Percentiles rank a stretch among this genome's conserved stretches.
phyloP scores from a whole-genome alignment of 495 filamentous ascomycete genomes.

The Letharia columbiana region DNA sequence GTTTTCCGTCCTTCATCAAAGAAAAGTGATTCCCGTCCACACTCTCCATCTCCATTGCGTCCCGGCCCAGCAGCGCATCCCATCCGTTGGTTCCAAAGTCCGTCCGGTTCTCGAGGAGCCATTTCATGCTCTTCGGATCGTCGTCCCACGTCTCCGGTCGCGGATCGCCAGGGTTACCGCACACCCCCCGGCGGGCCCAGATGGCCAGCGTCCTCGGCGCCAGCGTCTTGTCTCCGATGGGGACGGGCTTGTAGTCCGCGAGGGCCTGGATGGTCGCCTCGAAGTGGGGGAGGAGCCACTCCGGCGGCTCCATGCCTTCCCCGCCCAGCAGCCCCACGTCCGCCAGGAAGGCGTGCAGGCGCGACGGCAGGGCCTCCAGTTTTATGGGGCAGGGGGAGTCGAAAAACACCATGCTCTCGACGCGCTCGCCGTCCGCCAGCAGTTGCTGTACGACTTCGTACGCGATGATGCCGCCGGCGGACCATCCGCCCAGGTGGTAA shows the following conservation, averaged over 20 bases:
- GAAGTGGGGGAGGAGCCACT: conserved; percentile 79
- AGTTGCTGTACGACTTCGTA: conserved; percentile 72
- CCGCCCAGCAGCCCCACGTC: conserved; percentile 70
- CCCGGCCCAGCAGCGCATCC: conserved; percentile 26
- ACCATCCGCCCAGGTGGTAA: conserved; percentile 65
- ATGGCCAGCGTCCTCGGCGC: conserved; percentile 28
- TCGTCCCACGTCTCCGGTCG: conserved; percentile 22
- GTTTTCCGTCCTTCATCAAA: too few relatives aligned
- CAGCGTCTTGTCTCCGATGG: background rate
- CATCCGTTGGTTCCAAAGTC: conserved; percentile 32
- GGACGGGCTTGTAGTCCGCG: conserved; percentile 53
- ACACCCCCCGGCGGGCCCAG: conserved; percentile 29
- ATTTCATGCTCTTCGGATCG: conserved; percentile 28
- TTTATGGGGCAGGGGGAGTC: conserved; percentile 72
- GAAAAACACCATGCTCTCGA: conserved; percentile 58
- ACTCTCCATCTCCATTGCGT: too few relatives aligned
- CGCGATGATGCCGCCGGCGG: conserved; percentile 76
- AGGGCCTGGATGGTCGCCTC: conserved; percentile 62
- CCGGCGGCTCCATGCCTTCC: conserved; percentile 36
- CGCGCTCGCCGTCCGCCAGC: conserved; percentile 41
- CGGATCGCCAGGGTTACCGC: conserved; percentile 18
- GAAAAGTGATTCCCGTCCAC: too few relatives aligned
- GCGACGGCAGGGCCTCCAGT: conserved; percentile 63
- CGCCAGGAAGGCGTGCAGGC: conserved; percentile 70
- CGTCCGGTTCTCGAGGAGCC: conserved; percentile 30